Base-by-base conservation (phyloP, 352 stramenopile genomes). In the Hyaloperonospora brassicae region DNA sequence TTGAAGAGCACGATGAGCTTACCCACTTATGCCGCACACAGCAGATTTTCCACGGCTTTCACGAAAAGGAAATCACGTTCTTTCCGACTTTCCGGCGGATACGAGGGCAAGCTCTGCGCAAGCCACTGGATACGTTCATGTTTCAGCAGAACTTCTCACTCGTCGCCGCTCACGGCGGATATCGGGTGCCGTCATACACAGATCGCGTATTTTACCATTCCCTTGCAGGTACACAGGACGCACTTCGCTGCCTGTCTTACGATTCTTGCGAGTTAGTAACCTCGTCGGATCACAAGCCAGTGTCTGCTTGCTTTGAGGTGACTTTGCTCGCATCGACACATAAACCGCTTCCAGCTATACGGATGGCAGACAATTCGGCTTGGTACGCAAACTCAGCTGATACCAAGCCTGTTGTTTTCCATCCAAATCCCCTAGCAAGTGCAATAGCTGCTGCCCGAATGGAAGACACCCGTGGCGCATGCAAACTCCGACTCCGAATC, bases 181-280 rank as follows among this genome's bases (percentile, higher is more conserved):
- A 78, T 24, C 82, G 86, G 31, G 77, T 93, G 13, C 87, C 87
- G 5, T 95, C 85, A 1, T 96, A 94, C 69, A 96, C 87, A 7
- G 87, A 96, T 50, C 79, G 87, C 35, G 75, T 96, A 14, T 62
- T 96, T n/a, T 78, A 87, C 30, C 72, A 79, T 41, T 91, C 86
- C 14, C 67, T 96, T 2, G 66, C 76, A 0, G 80, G 79, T 8
- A 64, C 74, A 44, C 40, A 69, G 34, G 62, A 85, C 12, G 69
- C 69, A 21, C 57, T 94, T 13, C 64, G 70, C 27, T 87, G 84
- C 42, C 54, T 86, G 13, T 72, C 70, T 10, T 96, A 96, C 53
- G 67, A 76, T 22, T 92, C 80, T 34, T 93, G 80, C 48, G 86
- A 95, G 56, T 51, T 48, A 0, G 57, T 95, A 10, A 82, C 66